Evolutionary conservation across 305 asterid species (phyloP), one percentile per base, ranked within the genome.

Genomic region (Striga hermonthica): DNA sequence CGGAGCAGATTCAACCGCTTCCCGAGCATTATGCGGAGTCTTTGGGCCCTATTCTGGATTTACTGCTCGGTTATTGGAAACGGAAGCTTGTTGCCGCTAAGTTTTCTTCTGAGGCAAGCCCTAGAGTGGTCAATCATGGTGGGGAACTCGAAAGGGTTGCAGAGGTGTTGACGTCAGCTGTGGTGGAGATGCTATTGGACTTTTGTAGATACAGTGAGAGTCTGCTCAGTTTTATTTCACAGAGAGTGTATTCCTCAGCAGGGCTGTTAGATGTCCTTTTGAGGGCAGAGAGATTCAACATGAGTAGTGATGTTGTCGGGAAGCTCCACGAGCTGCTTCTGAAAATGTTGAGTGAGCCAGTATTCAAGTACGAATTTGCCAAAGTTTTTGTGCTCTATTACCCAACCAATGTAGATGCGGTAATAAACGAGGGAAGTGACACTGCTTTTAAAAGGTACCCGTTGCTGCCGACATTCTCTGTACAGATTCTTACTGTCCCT

Each of bases 401-500:
- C 79, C 91, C 98, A 13, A 76, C 81, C 37, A 80, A 81, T 52
- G 75, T 90, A 57, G 72, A 77, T 62, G 82, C 85, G 48, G 86
- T 84, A 44, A 64, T 83, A 60, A 82, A 75, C 37, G 86, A 80
- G 80, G 64, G 68, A 74, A 74, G 60, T 83, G 98, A 88, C 63
- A 40, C 35, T 22, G 86, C 76, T 68, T 80, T 80, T 64, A 83
- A 70, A 66, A 88, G 76, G 47, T 86, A 80, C 76, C 82, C 87
- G 6, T 79, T 94, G 47, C 78, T 94, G 9, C 78, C 95, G 6
- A 90, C 86, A 66, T 94, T 94, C 74, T 88, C 99, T 14, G 96
- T 94, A 69, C 99, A 94, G 81, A 90, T 90, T 72, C 73, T 85
- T 68, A 85, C 99, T 2, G 99, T 94, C 62, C 95, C 96, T 38